Evolutionary conservation across 2,329 filamentous ascomycete species (phyloP), one percentile per base, ranked within the genome.

Genomic region (Calonectria ilicicola): DNA sequence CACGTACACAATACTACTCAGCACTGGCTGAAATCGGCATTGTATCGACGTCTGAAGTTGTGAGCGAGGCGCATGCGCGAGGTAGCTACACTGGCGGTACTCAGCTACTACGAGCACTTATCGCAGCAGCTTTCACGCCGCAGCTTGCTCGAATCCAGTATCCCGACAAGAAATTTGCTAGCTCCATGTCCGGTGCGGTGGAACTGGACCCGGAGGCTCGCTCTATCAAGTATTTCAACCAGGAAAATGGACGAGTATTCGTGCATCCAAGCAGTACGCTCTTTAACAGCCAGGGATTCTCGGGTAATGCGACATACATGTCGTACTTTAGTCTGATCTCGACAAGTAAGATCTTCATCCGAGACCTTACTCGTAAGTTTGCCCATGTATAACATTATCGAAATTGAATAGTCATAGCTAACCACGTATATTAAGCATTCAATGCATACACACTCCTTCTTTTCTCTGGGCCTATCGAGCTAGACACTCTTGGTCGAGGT

Each of bases 161-260:
- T 77, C 97, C 97, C 0, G 95, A 98, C 85, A 98, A 98, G 87
- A 98, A 98, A 83, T 99, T 97, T 83, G 94, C 94, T 15, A 92
- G 93, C 42, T 95, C 94, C 2, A 91, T 97, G 75, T 94, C 95
- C 1, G 97, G 97, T 9, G 95, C 97, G 0, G 94, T 98, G 1
- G 96, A 97, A 82, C 88, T 98, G 8, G 97, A 99, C 81, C 96
- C 96, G 0, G 96, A 98, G 84, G 96, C 96, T 5, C 90, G 92
- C 66, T 94, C 93, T 3, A 98, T 99, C 84, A 97, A 95, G 82
- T 99, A 96, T 85, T 98, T 95, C 84, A 95, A 94, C 77, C 93
- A 94, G 80, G 94, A 95, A 78, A 94, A 93, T 76, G 94, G 93
- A 0, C 90, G 97, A 8, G 95, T 98, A 15, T 99, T 99, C 83